Evolutionary conservation across 148 eudicot species (phyloP).

Genomic region (Cornus suecica): DNA sequence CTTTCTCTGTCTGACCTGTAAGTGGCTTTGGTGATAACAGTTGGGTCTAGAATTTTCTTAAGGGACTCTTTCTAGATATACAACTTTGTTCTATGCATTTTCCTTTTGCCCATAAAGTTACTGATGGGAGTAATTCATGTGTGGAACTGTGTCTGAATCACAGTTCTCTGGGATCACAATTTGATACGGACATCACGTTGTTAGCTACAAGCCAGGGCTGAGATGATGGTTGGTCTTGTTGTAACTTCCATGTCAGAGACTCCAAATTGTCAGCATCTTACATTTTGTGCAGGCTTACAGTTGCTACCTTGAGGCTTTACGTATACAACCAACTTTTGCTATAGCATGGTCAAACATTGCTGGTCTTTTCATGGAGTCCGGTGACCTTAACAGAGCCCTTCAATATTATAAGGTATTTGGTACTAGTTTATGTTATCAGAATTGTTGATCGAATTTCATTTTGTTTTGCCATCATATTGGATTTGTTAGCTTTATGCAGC

Average conservation of each 20-base stretch:
- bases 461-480: background rate
- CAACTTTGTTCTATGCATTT: constrained; percentile 1
- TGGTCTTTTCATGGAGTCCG: constrained; percentile 89
- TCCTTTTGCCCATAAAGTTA: constrained; percentile 18
- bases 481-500: constrained; percentile 29
- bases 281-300: constrained; percentile 48
- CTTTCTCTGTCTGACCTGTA: background rate
- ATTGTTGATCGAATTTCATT: background rate
- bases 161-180: constrained; percentile 28
- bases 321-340: constrained; percentile 80
- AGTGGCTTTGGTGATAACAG: background rate
- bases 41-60: background rate
- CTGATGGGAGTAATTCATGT: constrained; percentile 30
- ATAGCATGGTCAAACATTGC: constrained; percentile 97
- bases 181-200: constrained; percentile 36
- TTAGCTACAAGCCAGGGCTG: constrained; percentile 50
- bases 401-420: constrained; percentile 81
- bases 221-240: constrained; percentile 42
- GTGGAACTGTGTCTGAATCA: constrained; percentile 22
- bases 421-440: background rate
- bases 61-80: background rate
- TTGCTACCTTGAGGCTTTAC: constrained; percentile 79
- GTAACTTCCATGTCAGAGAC: constrained; percentile 48
- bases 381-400: constrained; percentile 79
- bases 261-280: constrained; percentile 30